These are phyloP conservation scores for Sechiopsis laciniata DNA, from an alignment of 306 rosid species.

Conservation along the genomic window DNA sequence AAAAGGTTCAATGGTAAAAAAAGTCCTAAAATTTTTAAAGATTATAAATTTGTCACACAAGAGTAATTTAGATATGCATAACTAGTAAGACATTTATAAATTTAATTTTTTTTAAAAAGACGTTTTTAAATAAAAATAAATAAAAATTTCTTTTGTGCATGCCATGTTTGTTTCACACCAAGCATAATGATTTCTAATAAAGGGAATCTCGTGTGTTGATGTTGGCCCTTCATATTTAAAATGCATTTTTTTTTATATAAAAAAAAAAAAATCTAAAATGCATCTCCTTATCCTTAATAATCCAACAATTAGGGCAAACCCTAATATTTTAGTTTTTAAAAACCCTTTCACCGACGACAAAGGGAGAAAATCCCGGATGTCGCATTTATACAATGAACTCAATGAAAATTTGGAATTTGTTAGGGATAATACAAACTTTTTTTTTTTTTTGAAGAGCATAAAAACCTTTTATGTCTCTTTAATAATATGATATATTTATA, in stretches of 20 bases:
- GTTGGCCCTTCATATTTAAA: slow-evolving; percentile 10
- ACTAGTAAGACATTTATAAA: too few species aligned
- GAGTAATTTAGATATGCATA: too few species aligned
- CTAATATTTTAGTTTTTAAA: background rate
- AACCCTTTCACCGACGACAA: background rate
- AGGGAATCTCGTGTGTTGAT: slow-evolving; percentile 12
- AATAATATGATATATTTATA: background rate
- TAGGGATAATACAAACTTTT: background rate
- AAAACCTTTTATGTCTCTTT: background rate
- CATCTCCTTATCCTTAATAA: background rate
- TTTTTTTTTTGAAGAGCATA: background rate
- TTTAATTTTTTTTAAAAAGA: too few species aligned
- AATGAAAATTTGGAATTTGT: background rate
- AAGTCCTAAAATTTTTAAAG: too few species aligned
- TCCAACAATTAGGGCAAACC: background rate
- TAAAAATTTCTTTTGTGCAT: slow-evolving; percentile 1
- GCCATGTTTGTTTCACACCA: slow-evolving; percentile 21
- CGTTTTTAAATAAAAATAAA: too few species aligned
- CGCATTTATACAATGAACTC: background rate
- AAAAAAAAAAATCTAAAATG: background rate
- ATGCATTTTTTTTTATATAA: too few species aligned
- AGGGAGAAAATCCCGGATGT: background rate
- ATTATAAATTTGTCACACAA: too few species aligned
- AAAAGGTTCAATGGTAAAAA: too few species aligned
- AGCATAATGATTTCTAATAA: slow-evolving; percentile 19